Evolutionary conservation across 768 basidiomycete species (phyloP), one percentile per base, ranked within the genome.

Genomic region (Cantharellus anzutake): DNA sequence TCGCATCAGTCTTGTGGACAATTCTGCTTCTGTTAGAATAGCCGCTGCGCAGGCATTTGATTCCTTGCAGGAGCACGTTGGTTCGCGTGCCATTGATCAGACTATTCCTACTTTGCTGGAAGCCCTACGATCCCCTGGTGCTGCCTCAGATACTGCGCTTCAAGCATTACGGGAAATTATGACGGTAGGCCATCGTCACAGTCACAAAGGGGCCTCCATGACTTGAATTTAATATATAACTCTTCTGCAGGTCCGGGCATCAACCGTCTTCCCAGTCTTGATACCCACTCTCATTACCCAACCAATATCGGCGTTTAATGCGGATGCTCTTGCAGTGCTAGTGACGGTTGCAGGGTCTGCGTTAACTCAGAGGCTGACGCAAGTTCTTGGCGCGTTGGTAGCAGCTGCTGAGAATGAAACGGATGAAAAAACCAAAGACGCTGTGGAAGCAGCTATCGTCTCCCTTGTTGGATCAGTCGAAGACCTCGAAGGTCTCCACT

Each of bases 221-320:
- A 20, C 51, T 41, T 3, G 40, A 34, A 41, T 40, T 29, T 61
- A 40, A 59, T 41, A 41, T 59, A 57, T 59, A 65, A 59, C 34
- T 42, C 40, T 16, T 51, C 48, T 42, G 52, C 68, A 92, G 86
- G 87, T 97, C 65, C 89, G 93, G 42, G 89, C 94, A 11, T 78
- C 84, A 44, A 91, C 87, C 5, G 92, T 98, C 42, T 98, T 98
- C 87, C 96, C 96, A 0, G 87, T 97, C 20, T 74, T 98, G 60
- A 89, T 99, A 60, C 96, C 93, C 0, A 94, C 92, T 0, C 74
- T 99, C 61, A 92, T 87, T 44, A 80, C 86, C 3, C 79, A 78
- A 4, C 96, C 93, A 0, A 94, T 98, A 80, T 82, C 92, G 2
- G 81, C 84, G 4, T 98, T 97, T 82, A 98, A 98, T 67, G 89